phyloP scores from a whole-genome alignment of 371 early-diverging fungal species.

The Actinomortierella wolfii region DNA sequence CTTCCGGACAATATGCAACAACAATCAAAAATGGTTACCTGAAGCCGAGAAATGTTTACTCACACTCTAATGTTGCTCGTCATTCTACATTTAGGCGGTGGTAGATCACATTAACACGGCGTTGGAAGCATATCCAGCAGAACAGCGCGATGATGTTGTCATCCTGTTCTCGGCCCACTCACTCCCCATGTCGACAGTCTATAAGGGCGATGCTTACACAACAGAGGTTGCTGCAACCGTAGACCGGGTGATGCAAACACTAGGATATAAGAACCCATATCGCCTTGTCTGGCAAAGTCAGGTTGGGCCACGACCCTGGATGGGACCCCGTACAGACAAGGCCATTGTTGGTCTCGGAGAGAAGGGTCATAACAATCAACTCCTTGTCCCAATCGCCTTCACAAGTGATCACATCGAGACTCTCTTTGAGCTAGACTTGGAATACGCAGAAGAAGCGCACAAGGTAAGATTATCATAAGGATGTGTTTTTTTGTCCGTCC shows the following conservation, averaged over 20 bases:
- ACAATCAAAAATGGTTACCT: too few species aligned
- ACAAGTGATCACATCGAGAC: slow-evolving; percentile 97
- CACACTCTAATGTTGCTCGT: too few species aligned
- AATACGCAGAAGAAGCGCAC: slow-evolving; percentile 87
- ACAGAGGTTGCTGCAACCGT: slow-evolving; percentile 94
- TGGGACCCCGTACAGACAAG: slow-evolving; percentile 88
- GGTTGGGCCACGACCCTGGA: slow-evolving; percentile 94
- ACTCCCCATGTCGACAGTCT: slow-evolving; percentile 91
- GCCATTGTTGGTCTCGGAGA: slow-evolving; percentile 80
- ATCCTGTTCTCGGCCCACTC: slow-evolving; percentile 97
- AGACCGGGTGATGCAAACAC: slow-evolving; percentile 77
- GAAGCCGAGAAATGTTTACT: too few species aligned
- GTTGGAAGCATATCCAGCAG: slow-evolving; percentile 68
- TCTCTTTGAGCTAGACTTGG: slow-evolving; percentile 91
- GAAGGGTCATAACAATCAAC: slow-evolving; percentile 75
- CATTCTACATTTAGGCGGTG: slow-evolving; percentile 70
- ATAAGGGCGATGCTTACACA: slow-evolving; percentile 91
- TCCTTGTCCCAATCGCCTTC: slow-evolving; percentile 94
- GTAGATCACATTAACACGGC: slow-evolving; percentile 75
- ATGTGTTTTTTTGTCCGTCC: neutral
- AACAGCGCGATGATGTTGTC: slow-evolving; percentile 70
- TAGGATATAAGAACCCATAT: slow-evolving; percentile 79
- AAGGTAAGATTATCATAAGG: slow-evolving; percentile 58
- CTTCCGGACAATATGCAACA: neutral
- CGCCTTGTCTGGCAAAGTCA: slow-evolving; percentile 97